Evolutionary conservation across 1,284 basidiomycete genomes (phyloP).

Genomic region (Anthracocystis panici-leucophaei): DNA sequence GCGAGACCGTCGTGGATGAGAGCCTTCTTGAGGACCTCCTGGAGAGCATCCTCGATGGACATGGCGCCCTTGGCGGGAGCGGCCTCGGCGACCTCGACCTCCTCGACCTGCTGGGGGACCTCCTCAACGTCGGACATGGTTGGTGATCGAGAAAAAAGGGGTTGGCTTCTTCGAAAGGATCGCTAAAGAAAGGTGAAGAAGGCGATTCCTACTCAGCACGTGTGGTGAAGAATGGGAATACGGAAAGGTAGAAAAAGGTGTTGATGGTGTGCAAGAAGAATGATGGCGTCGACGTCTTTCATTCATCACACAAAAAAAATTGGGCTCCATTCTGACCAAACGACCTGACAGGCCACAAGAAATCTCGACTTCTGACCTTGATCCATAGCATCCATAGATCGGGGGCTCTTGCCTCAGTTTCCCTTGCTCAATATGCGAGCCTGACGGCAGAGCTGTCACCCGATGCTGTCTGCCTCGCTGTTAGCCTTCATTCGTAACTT

Average conservation of each 20-base stretch:
- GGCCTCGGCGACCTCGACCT: constrained; percentile 80
- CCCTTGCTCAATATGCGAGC: neutral
- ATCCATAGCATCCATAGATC: neutral
- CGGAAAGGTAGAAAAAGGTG: constrained; percentile 8
- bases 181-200: constrained; percentile 32
- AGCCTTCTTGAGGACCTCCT: constrained; percentile 93
- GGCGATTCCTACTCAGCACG: constrained; percentile 60
- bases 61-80: constrained; percentile 81
- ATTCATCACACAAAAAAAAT: constrained; percentile 1
- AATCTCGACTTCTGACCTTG: constrained; percentile 2
- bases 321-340: neutral
- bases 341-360: neutral
- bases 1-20: constrained; percentile 98
- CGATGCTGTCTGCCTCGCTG: neutral
- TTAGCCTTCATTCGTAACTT: too few species aligned
- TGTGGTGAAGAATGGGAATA: constrained; percentile 50
- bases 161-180: constrained; percentile 69
- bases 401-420: neutral
- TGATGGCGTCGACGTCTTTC: neutral
- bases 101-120: constrained; percentile 71
- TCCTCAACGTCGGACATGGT: constrained; percentile 70
- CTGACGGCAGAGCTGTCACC: neutral
- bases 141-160: constrained; percentile 22
- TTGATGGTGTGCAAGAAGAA: constrained; percentile 12
- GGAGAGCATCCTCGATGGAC: constrained; percentile 96